A percentile compares a stretch with the other conserved stretches of the same genome.
phyloP scores from a whole-genome alignment of 2,329 filamentous ascomycete species.

The Mollisia scopiformis region DNA sequence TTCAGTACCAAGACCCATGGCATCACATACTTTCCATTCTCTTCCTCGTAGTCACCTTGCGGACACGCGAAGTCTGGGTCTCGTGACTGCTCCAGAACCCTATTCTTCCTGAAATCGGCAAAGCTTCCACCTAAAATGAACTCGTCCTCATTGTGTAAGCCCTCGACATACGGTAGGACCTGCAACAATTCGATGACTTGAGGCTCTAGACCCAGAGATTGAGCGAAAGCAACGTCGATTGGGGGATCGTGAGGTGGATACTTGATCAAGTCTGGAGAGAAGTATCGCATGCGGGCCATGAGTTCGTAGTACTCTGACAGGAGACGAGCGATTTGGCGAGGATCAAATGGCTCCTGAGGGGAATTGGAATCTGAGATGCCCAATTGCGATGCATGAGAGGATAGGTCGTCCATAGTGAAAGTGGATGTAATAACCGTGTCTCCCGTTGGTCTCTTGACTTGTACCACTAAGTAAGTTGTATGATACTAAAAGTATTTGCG shows the following conservation, averaged over 20 bases:
- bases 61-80: slow-evolving; percentile 11
- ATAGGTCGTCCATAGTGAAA: neutral
- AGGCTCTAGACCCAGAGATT: slow-evolving; percentile 10
- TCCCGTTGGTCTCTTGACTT: neutral
- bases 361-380: neutral
- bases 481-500: too few relatives aligned
- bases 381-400: neutral
- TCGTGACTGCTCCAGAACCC: slow-evolving; percentile 7
- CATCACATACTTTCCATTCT: slow-evolving; percentile 25
- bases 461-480: too few relatives aligned
- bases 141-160: slow-evolving; percentile 10
- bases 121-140: slow-evolving; percentile 17
- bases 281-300: slow-evolving; percentile 17
- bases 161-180: slow-evolving; percentile 15
- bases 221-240: slow-evolving; percentile 12
- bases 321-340: slow-evolving; percentile 11
- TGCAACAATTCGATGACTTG: slow-evolving; percentile 16
- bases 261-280: slow-evolving; percentile 13
- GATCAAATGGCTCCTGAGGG: neutral
- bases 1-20: slow-evolving; percentile 25
- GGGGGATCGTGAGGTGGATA: slow-evolving; percentile 16
- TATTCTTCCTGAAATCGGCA: slow-evolving; percentile 12
- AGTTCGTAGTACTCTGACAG: slow-evolving; percentile 16
- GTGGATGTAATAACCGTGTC: neutral
- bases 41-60: slow-evolving; percentile 9